Percentiles rank a stretch among this genome's conserved stretches.
Evolutionary conservation across 2,329 filamentous ascomycete species (phyloP).

Genomic region (Fusarium subtropicale): DNA sequence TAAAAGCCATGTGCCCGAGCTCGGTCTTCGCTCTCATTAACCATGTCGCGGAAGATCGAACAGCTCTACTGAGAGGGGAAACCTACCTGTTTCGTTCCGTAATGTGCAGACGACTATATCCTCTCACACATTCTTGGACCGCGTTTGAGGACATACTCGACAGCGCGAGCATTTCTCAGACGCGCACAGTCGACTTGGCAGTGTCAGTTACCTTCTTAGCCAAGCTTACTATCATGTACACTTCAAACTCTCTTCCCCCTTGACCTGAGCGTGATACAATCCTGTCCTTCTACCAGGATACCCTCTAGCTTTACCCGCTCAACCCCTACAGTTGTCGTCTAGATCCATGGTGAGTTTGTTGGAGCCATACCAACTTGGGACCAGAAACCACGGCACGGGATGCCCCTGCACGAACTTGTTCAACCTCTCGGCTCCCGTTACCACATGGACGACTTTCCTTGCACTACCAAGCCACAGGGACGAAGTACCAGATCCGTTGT

Average conservation of each 20-base stretch:
- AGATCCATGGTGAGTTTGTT: not conserved
- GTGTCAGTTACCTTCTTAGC: not conserved
- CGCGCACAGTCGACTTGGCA: too few species aligned
- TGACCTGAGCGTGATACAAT: not conserved
- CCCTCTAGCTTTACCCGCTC: conserved; percentile 1
- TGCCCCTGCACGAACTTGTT: not conserved
- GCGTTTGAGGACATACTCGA: too few species aligned
- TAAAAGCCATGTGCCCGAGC: conserved; percentile 17
- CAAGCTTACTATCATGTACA: not conserved
- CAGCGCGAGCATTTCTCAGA: not conserved
- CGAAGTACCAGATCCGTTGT: not conserved
- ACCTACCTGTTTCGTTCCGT: not conserved
- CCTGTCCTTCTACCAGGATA: conserved; percentile 1
- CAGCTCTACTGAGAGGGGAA: not conserved
- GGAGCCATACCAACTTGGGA: conserved; percentile 2
- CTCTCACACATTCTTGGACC: not conserved
- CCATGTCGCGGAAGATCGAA: not conserved
- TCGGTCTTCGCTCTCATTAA: not conserved
- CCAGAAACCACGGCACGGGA: not conserved
- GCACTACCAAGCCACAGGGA: not conserved
- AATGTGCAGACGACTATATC: not conserved
- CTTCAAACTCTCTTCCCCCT: conserved; percentile 12
- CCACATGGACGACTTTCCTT: conserved; percentile 6
- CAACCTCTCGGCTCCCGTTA: not conserved
- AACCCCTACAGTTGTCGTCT: not conserved